These are phyloP conservation scores for Lachnellula cervina DNA, from an alignment of 2,329 filamentous ascomycete species.

Conservation along the genomic window DNA sequence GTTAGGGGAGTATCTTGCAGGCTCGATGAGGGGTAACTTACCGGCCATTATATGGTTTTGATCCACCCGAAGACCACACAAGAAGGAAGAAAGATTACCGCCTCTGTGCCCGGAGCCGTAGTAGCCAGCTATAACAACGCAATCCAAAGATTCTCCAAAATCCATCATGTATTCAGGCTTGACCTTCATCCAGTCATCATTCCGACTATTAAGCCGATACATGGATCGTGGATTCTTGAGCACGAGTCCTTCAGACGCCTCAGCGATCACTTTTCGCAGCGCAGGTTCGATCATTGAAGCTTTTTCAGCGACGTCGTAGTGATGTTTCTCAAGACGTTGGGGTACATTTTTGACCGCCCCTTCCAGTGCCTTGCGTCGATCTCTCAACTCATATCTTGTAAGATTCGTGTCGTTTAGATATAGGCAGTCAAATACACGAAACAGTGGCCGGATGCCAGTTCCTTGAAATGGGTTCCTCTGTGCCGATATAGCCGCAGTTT, in stretches of 20 bases:
- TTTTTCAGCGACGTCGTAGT: slow-evolving; percentile 60
- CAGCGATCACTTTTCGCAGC: slow-evolving; percentile 77
- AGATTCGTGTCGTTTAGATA: slow-evolving; percentile 78
- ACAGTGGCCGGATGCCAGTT: slow-evolving; percentile 66
- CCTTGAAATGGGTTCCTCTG: slow-evolving; percentile 65
- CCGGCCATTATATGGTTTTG: slow-evolving; percentile 55
- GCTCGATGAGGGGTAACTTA: slow-evolving; percentile 3
- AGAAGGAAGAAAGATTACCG: slow-evolving; percentile 75
- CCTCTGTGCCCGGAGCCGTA: slow-evolving; percentile 84
- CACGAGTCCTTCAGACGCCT: slow-evolving; percentile 84
- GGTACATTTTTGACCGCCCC: slow-evolving; percentile 64
- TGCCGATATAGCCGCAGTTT: slow-evolving; percentile 79
- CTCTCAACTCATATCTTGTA: slow-evolving; percentile 76
- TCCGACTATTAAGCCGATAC: slow-evolving; percentile 83
- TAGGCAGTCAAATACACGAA: slow-evolving; percentile 85
- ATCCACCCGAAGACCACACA: slow-evolving; percentile 81
- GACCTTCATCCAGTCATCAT: slow-evolving; percentile 97
- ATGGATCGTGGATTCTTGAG: slow-evolving; percentile 87
- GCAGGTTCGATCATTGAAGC: slow-evolving; percentile 72
- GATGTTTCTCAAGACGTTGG: slow-evolving; percentile 78
- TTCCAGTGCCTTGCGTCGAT: slow-evolving; percentile 71
- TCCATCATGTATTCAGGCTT: slow-evolving; percentile 98
- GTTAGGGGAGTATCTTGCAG: background rate
- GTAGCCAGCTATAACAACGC: slow-evolving; percentile 85
- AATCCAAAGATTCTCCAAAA: slow-evolving; percentile 89